These are phyloP conservation scores for Scolecobasidium constrictum DNA, from an alignment of 2,329 filamentous ascomycete genomes.

Conservation along the genomic window DNA sequence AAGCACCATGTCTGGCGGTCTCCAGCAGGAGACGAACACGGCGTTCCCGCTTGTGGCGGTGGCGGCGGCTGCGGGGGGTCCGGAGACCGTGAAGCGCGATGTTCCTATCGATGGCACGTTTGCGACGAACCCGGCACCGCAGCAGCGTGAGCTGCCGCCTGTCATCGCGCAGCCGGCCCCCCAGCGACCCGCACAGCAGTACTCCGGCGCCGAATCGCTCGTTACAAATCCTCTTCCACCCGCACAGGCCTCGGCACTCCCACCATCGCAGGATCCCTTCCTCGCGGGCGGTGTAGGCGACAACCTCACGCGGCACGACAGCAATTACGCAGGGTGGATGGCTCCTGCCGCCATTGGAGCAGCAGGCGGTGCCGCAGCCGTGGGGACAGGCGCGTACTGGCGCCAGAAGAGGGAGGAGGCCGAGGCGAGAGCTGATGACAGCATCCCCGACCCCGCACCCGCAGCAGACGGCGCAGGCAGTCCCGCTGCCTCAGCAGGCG, in stretches of 20 bases:
- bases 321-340: constrained; percentile 47
- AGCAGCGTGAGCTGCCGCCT: no score
- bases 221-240: no score
- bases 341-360: constrained; percentile 32
- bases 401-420: constrained; percentile 16
- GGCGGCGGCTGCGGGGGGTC: constrained; percentile 17
- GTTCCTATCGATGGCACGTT: no score
- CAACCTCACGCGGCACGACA: no score
- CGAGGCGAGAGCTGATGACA: constrained; percentile 5
- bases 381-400: constrained; percentile 26
- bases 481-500: neutral
- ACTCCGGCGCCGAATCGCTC: no score
- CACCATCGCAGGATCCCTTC: no score
- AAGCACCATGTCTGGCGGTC: constrained; percentile 46
- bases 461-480: neutral
- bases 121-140: no score
- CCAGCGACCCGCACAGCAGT: no score
- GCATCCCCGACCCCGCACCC: neutral
- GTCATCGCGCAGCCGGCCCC: no score
- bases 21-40: constrained; percentile 39
- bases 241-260: no score
- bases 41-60: constrained; percentile 32
- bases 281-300: no score
- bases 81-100: constrained; percentile 27
- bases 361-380: constrained; percentile 17